phyloP scores from a whole-genome alignment of 345 rosid genomes.

The Capsella bursapastoris region DNA sequence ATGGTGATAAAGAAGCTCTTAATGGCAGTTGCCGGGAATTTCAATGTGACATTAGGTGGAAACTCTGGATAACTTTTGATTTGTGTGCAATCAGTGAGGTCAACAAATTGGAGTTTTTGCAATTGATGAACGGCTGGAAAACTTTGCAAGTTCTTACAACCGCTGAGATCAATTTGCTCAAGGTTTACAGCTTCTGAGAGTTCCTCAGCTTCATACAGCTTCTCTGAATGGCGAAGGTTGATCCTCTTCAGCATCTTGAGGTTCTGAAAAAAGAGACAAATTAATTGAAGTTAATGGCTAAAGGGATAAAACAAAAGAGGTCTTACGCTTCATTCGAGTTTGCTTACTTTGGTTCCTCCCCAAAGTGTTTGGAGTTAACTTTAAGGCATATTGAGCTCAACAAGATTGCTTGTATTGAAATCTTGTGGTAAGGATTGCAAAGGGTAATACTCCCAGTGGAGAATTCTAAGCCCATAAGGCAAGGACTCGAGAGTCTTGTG shows the following conservation, averaged over 20 bases:
- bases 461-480: slow-evolving; percentile 18
- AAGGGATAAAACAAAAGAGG: background rate
- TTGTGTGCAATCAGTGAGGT: slow-evolving; percentile 2
- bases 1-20: background rate
- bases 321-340: background rate
- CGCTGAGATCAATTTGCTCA: slow-evolving; percentile 23
- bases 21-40: background rate
- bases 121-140: slow-evolving; percentile 10
- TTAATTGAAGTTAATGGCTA: background rate
- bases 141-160: slow-evolving; percentile 25
- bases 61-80: slow-evolving; percentile 1
- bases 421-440: slow-evolving; percentile 36
- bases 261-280: slow-evolving; percentile 9
- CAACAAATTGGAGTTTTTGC: slow-evolving; percentile 22
- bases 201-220: slow-evolving; percentile 10
- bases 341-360: slow-evolving; percentile 35
- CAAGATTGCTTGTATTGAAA: slow-evolving; percentile 30
- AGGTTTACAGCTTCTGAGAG: slow-evolving; percentile 31
- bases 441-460: slow-evolving; percentile 40
- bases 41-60: slow-evolving; percentile 15
- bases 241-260: slow-evolving; percentile 32
- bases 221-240: slow-evolving; percentile 23
- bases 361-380: slow-evolving; percentile 37
- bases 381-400: slow-evolving; percentile 25
- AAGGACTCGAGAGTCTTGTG: background rate